These are phyloP conservation scores for Chlamydomonas reinhardtii DNA, from an alignment of 163 green algal genomes.

Conservation along the genomic window DNA sequence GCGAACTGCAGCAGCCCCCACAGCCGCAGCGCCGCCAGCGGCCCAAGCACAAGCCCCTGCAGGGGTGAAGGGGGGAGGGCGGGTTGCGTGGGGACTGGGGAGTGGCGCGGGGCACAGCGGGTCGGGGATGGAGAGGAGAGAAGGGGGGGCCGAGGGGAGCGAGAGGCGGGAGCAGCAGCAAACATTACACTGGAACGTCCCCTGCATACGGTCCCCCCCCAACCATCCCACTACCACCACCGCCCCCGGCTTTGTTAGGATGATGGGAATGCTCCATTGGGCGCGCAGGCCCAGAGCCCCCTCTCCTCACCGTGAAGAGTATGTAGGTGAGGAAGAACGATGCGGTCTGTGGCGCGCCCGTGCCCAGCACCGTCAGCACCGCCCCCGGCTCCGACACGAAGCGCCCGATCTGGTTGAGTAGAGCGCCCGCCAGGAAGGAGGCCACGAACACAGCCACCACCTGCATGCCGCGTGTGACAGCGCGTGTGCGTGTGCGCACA, in stretches of 20 bases:
- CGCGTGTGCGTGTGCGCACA: not conserved
- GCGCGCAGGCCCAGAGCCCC: too few relatives aligned
- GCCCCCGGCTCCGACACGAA: constrained; percentile 48
- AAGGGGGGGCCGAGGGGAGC: too few relatives aligned
- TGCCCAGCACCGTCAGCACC: constrained; percentile 52
- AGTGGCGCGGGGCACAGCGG: not conserved
- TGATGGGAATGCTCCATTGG: too few relatives aligned
- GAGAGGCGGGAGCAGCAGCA: too few relatives aligned
- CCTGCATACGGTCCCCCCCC: too few relatives aligned
- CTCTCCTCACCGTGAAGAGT: constrained; percentile 51
- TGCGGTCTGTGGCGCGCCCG: constrained; percentile 62
- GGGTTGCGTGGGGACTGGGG: too few relatives aligned
- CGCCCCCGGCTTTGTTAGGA: too few relatives aligned
- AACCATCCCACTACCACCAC: too few relatives aligned
- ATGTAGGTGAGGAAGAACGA: constrained; percentile 74
- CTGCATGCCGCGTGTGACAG: constrained; percentile 46
- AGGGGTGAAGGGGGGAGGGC: not conserved
- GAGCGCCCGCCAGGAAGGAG: constrained; percentile 65
- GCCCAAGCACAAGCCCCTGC: constrained; percentile 45
- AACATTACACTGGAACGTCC: too few relatives aligned
- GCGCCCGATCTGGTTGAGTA: constrained; percentile 62
- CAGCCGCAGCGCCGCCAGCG: constrained; percentile 37
- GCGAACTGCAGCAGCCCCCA: constrained; percentile 7
- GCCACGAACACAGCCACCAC: constrained; percentile 63
- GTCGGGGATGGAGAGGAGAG: too few relatives aligned